These are phyloP conservation scores for Thinopyrum obtusiflorum DNA, from an alignment of 202 grass and related monocot species.

Conservation along the genomic window DNA sequence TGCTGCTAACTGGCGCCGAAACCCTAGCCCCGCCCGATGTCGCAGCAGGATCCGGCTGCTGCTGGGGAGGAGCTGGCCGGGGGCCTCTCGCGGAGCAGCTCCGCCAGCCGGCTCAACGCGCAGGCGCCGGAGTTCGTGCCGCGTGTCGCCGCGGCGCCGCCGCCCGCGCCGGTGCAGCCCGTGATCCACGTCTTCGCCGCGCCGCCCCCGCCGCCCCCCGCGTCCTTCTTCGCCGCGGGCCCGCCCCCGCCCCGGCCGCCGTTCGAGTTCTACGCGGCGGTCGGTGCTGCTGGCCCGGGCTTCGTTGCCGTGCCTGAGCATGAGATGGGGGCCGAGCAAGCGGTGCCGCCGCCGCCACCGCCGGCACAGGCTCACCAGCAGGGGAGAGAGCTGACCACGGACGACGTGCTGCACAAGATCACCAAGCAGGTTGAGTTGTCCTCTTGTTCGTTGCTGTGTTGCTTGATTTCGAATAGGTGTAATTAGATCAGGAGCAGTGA, in stretches of 20 bases:
- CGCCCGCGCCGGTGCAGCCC: slow-evolving; percentile 14
- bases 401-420: slow-evolving; percentile 82
- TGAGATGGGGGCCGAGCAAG: slow-evolving; percentile 41
- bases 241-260: slow-evolving; percentile 49
- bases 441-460: not conserved
- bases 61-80: slow-evolving; percentile 21
- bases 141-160: slow-evolving; percentile 22
- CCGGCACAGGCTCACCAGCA: slow-evolving; percentile 16
- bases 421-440: slow-evolving; percentile 73
- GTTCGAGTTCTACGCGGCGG: slow-evolving; percentile 62
- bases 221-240: slow-evolving; percentile 52
- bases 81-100: slow-evolving; percentile 56
- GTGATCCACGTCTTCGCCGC: slow-evolving; percentile 67
- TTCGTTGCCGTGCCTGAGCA: slow-evolving; percentile 44
- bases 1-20: not conserved
- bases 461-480: slow-evolving; percentile 21
- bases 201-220: slow-evolving; percentile 39
- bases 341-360: not conserved
- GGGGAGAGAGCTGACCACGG: slow-evolving; percentile 56
- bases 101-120: slow-evolving; percentile 83
- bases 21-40: slow-evolving; percentile 43
- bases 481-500: slow-evolving; percentile 15
- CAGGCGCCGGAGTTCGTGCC: slow-evolving; percentile 89
- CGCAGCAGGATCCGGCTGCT: slow-evolving; percentile 47
- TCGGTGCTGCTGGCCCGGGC: slow-evolving; percentile 15